Evolutionary conservation across 345 rosid species (phyloP).

Genomic region (Ricinus communis): DNA sequence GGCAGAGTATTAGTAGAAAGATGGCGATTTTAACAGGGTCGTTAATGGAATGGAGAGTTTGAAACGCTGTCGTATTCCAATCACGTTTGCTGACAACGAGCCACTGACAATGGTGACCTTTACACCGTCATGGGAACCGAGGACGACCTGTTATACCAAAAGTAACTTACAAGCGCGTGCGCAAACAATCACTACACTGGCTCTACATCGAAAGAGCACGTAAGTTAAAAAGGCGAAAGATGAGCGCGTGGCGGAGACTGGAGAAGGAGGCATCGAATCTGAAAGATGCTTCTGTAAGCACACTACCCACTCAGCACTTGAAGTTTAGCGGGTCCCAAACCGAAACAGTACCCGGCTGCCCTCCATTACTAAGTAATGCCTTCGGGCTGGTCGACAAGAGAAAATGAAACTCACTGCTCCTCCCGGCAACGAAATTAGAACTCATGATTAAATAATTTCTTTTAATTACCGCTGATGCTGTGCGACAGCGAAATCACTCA

Average conservation of each 20-base stretch:
- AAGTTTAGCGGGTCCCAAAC: slow-evolving; percentile 45
- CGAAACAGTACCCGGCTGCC: not conserved
- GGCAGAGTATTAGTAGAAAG: slow-evolving; percentile 11
- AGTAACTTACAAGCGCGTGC: slow-evolving; percentile 33
- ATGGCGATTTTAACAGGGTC: slow-evolving; percentile 24
- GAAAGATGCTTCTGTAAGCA: slow-evolving; percentile 44
- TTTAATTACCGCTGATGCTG: not conserved
- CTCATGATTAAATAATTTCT: not conserved
- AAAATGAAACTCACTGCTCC: slow-evolving; percentile 26
- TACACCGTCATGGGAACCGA: slow-evolving; percentile 29
- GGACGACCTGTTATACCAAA: not conserved
- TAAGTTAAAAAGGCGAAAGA: no score
- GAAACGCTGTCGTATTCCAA: slow-evolving; percentile 33
- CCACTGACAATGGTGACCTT: slow-evolving; percentile 40
- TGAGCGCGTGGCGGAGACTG: slow-evolving; percentile 28
- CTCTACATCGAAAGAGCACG: no score
- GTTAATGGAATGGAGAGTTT: slow-evolving; percentile 2
- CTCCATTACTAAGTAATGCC: slow-evolving; percentile 20
- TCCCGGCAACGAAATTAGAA: not conserved
- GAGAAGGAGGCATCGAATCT: slow-evolving; percentile 18
- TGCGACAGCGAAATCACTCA: no score
- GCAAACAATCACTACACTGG: no score
- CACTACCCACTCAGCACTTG: slow-evolving; percentile 26
- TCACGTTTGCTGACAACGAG: slow-evolving; percentile 20
- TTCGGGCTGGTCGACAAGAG: slow-evolving; percentile 9